These are phyloP conservation scores for Misopates orontium DNA, from an alignment of 257 asterid species.

Conservation along the genomic window DNA sequence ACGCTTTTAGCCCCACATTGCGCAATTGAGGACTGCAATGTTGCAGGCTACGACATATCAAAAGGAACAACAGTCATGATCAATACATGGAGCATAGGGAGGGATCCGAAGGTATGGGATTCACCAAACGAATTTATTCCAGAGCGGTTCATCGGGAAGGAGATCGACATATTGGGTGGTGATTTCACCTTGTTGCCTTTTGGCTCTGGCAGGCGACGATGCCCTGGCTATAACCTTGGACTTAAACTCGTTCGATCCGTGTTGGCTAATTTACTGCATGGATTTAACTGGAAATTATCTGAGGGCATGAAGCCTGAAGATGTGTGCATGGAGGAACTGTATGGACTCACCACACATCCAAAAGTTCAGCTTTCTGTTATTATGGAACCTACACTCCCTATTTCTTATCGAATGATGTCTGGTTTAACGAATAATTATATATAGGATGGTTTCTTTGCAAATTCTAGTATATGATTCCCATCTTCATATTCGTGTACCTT, in stretches of 20 bases:
- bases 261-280: slow-evolving; percentile 40
- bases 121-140: slow-evolving; percentile 32
- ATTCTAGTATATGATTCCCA: too few species aligned
- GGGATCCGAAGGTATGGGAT: slow-evolving; percentile 35
- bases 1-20: slow-evolving; percentile 32
- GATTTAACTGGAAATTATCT: slow-evolving; percentile 34
- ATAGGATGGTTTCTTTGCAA: too few species aligned
- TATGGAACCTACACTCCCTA: slow-evolving; percentile 31
- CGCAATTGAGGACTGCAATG: slow-evolving; percentile 32
- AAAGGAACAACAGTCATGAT: slow-evolving; percentile 33
- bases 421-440: too few species aligned
- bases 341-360: slow-evolving; percentile 33
- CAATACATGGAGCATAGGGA: slow-evolving; percentile 34
- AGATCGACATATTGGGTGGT: slow-evolving; percentile 26
- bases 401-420: neutral
- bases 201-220: slow-evolving; percentile 34
- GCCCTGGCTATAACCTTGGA: slow-evolving; percentile 32
- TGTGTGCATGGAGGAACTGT: slow-evolving; percentile 35
- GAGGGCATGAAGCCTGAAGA: slow-evolving; percentile 33
- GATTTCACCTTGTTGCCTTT: slow-evolving; percentile 33
- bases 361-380: slow-evolving; percentile 26
- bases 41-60: slow-evolving; percentile 32
- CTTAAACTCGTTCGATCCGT: slow-evolving; percentile 32
- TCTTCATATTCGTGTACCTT: too few species aligned
- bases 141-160: slow-evolving; percentile 34